Evolutionary conservation across 192 early-diverging fungal species (phyloP), one percentile per base, ranked within the genome.

Genomic region (Coemansia sp.): DNA sequence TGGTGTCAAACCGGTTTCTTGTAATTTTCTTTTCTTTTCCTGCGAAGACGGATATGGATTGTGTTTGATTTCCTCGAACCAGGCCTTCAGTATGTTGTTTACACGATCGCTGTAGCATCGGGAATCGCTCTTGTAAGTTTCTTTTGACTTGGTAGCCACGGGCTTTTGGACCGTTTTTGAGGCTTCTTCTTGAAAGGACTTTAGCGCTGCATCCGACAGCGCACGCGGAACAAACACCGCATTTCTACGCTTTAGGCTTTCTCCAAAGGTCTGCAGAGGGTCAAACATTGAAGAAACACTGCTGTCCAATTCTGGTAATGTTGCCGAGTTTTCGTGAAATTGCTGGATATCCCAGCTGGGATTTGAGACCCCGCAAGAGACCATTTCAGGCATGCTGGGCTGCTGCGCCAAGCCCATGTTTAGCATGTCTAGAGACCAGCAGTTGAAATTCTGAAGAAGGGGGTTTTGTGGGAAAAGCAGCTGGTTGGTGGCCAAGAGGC

Each of bases 1-100:
- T 20, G 67, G 66, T 4, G 60, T 44, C 14, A 78, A 53, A 6
- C 65, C 69, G 1, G 75, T 71, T 23, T 58, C 23, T 8, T 30
- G 16, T 64, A 78, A 71, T 28, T 71, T 53, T 36, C 20, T 28
- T n/a, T 51, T 44, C 46, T 71, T 78, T 21, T 62, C 68, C 21
- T 37, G 34, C 8, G 49, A 21, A 3, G 68, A 51, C 15, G 75
- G 64, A 20, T 71, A 78, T 12, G 68, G 68, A 20, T 78, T 42
- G 11, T 26, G 30, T 10, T 16, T 34, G 53, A 67, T 36, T 5
- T 45, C 39, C 10, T 51, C 14, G 0, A 66, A 41, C 74, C 74
- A 77, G 10, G 26, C 51, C 6, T 65, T 38, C 17, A 76, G 58
- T 26, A 76, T 45, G 5, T 16, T 44, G 30, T 62, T 76, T 5